A percentile compares a stretch with the other conserved stretches of the same genome.
phyloP scores from a whole-genome alignment of 768 basidiomycete species.

The Lentinula edodes region DNA sequence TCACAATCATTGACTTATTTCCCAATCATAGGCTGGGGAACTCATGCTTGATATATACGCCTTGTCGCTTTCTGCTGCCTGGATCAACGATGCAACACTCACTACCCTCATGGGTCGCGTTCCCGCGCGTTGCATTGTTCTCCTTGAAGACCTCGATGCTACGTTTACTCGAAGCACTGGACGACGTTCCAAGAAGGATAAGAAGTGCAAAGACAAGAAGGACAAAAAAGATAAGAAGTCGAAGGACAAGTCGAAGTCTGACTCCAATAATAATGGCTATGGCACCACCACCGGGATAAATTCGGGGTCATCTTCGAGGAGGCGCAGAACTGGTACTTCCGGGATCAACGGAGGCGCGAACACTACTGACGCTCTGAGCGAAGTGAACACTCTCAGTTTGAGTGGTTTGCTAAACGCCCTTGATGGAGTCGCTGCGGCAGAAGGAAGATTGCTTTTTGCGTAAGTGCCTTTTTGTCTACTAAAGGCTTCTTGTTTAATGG shows the following conservation, averaged over 20 bases:
- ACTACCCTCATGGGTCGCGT: conserved; percentile 85
- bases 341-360: conserved; percentile 35
- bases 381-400: conserved; percentile 76
- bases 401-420: conserved; percentile 81
- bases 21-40: conserved; percentile 46
- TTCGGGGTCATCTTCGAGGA: conserved; percentile 22
- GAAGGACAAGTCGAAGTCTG: conserved; percentile 8
- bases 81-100: conserved; percentile 85
- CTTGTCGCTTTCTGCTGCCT: conserved; percentile 77
- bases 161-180: conserved; percentile 75
- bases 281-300: background rate
- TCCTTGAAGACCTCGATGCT: conserved; percentile 88
- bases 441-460: conserved; percentile 88
- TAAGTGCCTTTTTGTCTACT: conserved; percentile 33
- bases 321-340: conserved; percentile 12
- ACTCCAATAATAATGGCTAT: background rate
- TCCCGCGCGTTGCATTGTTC: conserved; percentile 77
- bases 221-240: conserved; percentile 28
- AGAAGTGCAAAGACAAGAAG: conserved; percentile 34
- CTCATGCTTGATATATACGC: conserved; percentile 91
- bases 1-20: conserved; percentile 34
- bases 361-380: conserved; percentile 57
- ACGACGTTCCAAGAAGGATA: conserved; percentile 52
- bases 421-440: conserved; percentile 82
- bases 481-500: background rate